Evolutionary conservation across 495 filamentous ascomycete genomes (phyloP).

Genomic region (Penicillium bovifimosum): DNA sequence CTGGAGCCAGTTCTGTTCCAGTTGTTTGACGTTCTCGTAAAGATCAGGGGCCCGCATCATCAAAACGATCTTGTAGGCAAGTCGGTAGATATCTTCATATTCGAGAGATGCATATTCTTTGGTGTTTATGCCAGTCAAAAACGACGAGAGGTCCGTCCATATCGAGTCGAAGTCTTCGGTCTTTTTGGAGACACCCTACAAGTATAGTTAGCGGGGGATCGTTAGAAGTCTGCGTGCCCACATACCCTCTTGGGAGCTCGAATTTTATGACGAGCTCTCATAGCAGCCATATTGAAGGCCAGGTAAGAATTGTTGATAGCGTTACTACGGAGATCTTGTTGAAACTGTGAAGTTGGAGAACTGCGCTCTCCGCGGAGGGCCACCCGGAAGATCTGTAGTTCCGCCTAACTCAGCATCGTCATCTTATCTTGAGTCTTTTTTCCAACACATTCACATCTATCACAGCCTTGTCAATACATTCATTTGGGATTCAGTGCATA

Average conservation of each 20-base stretch:
- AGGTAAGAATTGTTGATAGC: not conserved
- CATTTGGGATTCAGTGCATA: no score
- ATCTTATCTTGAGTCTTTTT: not conserved
- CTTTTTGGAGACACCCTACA: slow-evolving; percentile 50
- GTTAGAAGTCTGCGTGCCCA: not conserved
- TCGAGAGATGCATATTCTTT: slow-evolving; percentile 87
- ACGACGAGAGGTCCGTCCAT: slow-evolving; percentile 69
- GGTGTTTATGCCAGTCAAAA: slow-evolving; percentile 80
- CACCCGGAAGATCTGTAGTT: slow-evolving; percentile 8
- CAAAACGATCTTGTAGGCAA: slow-evolving; percentile 92
- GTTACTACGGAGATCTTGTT: not conserved
- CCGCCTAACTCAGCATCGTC: slow-evolving; percentile 7
- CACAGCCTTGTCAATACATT: no score
- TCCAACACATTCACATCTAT: not conserved
- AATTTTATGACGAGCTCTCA: slow-evolving; percentile 63
- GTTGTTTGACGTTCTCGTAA: slow-evolving; percentile 69
- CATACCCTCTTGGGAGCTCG: slow-evolving; percentile 64
- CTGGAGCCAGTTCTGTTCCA: slow-evolving; percentile 76
- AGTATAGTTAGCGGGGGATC: slow-evolving; percentile 12
- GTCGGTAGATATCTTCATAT: slow-evolving; percentile 93
- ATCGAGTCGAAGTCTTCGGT: slow-evolving; percentile 72
- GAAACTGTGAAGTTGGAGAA: not conserved
- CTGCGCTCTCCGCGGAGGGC: slow-evolving; percentile 21
- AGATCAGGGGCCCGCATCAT: slow-evolving; percentile 80
- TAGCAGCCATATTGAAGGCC: slow-evolving; percentile 52